Conservation (phyloP, 2,329 filamentous ascomycete genomes). For the Trichoderma atrobrunneum region DNA sequence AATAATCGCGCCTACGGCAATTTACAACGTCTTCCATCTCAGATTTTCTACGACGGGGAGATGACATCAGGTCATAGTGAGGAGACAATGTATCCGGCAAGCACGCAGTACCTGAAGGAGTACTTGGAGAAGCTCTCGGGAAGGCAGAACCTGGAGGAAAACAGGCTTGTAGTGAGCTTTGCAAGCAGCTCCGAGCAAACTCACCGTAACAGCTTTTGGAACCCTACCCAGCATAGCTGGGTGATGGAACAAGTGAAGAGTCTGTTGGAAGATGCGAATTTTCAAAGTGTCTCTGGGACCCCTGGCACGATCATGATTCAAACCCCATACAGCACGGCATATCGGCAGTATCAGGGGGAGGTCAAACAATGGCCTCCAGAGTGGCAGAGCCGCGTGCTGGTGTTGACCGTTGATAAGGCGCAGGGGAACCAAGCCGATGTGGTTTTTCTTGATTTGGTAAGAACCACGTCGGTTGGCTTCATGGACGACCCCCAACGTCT, state of each 20-base stretch:
- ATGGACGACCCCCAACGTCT: conserved; percentile 45
- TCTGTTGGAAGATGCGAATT: conserved; percentile 33
- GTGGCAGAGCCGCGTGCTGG: conserved; percentile 34
- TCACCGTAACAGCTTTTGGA: conserved; percentile 39
- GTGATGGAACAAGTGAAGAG: conserved; percentile 33
- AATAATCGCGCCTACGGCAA: conserved; percentile 40
- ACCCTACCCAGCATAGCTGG: conserved; percentile 39
- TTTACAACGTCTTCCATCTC: conserved; percentile 41
- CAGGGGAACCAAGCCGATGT: conserved; percentile 49
- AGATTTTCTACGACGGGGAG: conserved; percentile 40
- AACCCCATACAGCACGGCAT: conserved; percentile 42
- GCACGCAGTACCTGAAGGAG: conserved; percentile 29
- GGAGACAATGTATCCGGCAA: conserved; percentile 27
- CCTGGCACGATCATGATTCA: conserved; percentile 43
- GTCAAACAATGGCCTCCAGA: conserved; percentile 29
- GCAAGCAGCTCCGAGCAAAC: conserved; percentile 28
- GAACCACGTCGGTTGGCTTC: conserved; percentile 38
- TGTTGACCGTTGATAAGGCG: conserved; percentile 44
- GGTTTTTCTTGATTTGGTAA: conserved; percentile 47
- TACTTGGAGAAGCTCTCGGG: conserved; percentile 31
- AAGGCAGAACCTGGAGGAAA: conserved; percentile 26
- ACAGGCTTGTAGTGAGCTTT: conserved; percentile 38
- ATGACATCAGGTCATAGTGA: conserved; percentile 37
- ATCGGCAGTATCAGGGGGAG: conserved; percentile 34
- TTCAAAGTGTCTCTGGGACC: conserved; percentile 31